Conservation (phyloP, 192 early-diverging fungal species). For the Podila clonocystis region DNA sequence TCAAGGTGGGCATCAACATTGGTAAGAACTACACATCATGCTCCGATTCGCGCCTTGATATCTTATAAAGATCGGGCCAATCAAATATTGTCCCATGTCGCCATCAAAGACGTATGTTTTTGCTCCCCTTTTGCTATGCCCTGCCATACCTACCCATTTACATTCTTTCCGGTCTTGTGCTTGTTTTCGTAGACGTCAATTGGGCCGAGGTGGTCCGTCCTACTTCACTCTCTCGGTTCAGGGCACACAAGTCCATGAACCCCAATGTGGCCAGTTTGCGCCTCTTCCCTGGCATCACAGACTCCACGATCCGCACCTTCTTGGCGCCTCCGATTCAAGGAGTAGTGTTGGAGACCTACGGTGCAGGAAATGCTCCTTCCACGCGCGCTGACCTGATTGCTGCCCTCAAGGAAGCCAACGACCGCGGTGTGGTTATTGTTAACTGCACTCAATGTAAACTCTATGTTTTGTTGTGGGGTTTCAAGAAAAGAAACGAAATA, state of each 20-base stretch:
- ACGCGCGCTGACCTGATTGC: constrained; percentile 86
- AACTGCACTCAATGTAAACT: constrained; percentile 89
- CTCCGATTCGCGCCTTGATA: not conserved
- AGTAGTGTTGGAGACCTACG: constrained; percentile 95
- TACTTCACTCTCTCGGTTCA: constrained; percentile 84
- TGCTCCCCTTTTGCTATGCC: too few species aligned
- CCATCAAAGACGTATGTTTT: not conserved
- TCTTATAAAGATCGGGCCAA: not conserved
- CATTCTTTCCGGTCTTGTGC: not conserved
- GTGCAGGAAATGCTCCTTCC: constrained; percentile 96
- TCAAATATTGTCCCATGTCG: not conserved
- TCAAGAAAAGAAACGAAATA: not conserved
- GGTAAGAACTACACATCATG: constrained; percentile 51
- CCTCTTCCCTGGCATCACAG: constrained; percentile 95
- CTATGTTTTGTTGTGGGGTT: not conserved
- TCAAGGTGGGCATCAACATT: constrained; percentile 97
- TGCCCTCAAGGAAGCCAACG: constrained; percentile 86
- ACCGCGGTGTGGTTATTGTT: constrained; percentile 95
- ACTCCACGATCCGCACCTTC: constrained; percentile 87
- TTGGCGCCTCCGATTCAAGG: constrained; percentile 87
- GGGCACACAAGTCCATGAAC: constrained; percentile 87
- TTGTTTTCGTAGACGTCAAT: constrained; percentile 73
- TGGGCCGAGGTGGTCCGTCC: constrained; percentile 91
- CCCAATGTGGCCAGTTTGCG: constrained; percentile 88
- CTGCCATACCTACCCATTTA: not conserved